These are phyloP conservation scores for Cladorrhinum sp. DNA, from an alignment of 2,329 filamentous ascomycete species.

Conservation along the genomic window DNA sequence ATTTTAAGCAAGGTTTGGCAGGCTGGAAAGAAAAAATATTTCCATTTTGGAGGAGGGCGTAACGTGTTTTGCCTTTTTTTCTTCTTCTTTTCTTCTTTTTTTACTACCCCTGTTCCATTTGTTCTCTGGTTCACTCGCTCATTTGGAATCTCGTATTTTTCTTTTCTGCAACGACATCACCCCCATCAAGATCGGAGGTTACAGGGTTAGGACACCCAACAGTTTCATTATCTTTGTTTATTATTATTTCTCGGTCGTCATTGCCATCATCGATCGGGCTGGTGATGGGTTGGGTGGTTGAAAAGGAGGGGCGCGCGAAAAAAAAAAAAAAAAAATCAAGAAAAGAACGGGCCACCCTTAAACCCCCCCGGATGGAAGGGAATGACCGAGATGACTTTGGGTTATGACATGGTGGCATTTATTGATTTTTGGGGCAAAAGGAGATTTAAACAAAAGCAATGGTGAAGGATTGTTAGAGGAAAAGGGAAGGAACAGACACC, in stretches of 20 bases:
- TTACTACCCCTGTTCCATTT: neutral
- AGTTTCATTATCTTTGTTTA: neutral
- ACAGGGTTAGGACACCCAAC: neutral
- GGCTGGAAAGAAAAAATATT: slow-evolving; percentile 1
- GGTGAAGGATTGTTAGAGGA: neutral
- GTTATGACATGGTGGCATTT: neutral
- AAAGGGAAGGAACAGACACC: neutral
- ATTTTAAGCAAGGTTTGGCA: neutral
- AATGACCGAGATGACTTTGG: neutral
- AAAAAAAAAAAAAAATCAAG: neutral
- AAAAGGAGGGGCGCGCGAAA: neutral
- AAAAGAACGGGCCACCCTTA: neutral
- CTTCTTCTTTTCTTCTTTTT: neutral
- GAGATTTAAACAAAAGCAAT: neutral
- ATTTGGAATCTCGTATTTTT: neutral
- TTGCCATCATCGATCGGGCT: neutral
- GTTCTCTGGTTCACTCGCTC: neutral
- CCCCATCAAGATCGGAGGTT: neutral
- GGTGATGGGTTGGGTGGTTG: neutral
- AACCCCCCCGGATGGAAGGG: neutral
- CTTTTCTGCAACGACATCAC: neutral
- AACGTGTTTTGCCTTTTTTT: neutral
- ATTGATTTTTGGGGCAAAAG: neutral
- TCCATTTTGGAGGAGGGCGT: neutral
- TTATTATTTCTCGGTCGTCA: neutral